These are phyloP conservation scores for Juglanconis juglandina DNA, from an alignment of 2,329 filamentous ascomycete species.

Conservation along the genomic window DNA sequence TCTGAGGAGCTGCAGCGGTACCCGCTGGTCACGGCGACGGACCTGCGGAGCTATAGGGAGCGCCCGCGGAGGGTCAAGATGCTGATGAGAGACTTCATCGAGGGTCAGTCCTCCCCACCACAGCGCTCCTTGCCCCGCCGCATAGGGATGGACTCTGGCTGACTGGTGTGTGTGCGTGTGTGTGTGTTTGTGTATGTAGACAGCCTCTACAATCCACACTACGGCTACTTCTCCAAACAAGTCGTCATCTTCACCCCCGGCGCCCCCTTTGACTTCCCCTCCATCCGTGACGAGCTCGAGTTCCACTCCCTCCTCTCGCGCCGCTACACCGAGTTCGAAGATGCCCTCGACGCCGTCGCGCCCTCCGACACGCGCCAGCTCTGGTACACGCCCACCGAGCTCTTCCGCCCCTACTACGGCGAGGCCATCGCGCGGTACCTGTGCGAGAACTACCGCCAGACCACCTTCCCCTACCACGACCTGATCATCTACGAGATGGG, in stretches of 20 bases:
- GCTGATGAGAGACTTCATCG: slow-evolving; percentile 95
- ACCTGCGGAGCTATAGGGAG: slow-evolving; percentile 68
- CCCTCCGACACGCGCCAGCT: slow-evolving; percentile 75
- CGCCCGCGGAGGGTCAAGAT: slow-evolving; percentile 89
- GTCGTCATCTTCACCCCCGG: slow-evolving; percentile 94
- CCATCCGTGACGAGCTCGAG: slow-evolving; percentile 76
- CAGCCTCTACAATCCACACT: slow-evolving; percentile 88
- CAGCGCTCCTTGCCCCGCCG: not conserved
- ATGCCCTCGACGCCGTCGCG: slow-evolving; percentile 73
- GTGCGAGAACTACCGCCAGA: slow-evolving; percentile 92
- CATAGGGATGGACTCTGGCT: not conserved
- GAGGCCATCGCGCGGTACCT: slow-evolving; percentile 96
- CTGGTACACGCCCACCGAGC: slow-evolving; percentile 97
- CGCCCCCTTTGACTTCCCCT: slow-evolving; percentile 83
- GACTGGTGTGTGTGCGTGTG: not conserved
- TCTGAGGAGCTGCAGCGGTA: slow-evolving; percentile 76
- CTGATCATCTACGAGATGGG: slow-evolving; percentile 99
- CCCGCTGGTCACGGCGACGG: slow-evolving; percentile 79
- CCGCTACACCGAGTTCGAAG: slow-evolving; percentile 87
- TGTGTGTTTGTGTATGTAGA: slow-evolving; percentile 48
- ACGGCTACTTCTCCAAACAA: slow-evolving; percentile 95
- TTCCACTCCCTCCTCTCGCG: slow-evolving; percentile 75
- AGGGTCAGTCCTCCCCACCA: slow-evolving; percentile 54
- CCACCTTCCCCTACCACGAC: slow-evolving; percentile 91
- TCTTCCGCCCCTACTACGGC: slow-evolving; percentile 94